These are phyloP conservation scores for Cytospora piceicola DNA, from an alignment of 2,329 filamentous ascomycete species.

Conservation along the genomic window DNA sequence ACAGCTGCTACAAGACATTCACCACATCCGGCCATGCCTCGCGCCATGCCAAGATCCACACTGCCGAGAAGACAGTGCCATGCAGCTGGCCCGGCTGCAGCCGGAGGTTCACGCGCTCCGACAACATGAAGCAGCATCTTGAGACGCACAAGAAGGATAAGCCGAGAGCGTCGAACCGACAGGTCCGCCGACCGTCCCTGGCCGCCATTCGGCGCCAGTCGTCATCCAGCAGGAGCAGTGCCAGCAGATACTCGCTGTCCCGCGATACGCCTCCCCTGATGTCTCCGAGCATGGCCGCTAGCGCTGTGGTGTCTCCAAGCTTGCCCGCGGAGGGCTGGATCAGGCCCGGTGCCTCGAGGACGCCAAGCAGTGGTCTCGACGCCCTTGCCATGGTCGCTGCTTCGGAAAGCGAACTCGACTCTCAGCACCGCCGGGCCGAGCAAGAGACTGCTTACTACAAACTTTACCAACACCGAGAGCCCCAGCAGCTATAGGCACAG, in stretches of 20 bases:
- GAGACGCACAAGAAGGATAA: constrained; percentile 74
- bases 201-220: constrained; percentile 33
- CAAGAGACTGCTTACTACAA: constrained; percentile 41
- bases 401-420: constrained; percentile 15
- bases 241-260: constrained; percentile 30
- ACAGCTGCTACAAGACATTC: constrained; percentile 77
- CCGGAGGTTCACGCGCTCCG: constrained; percentile 79
- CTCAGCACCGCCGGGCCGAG: constrained; percentile 44
- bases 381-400: constrained; percentile 59
- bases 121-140: constrained; percentile 88
- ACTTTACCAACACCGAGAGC: constrained; percentile 26
- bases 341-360: constrained; percentile 47
- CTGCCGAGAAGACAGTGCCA: constrained; percentile 75
- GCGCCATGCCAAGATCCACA: constrained; percentile 83
- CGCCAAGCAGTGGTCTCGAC: constrained; percentile 58
- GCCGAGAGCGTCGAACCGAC: constrained; percentile 46
- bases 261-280: constrained; percentile 41
- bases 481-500: neutral
- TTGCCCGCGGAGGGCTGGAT: constrained; percentile 50
- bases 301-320: constrained; percentile 53
- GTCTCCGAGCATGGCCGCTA: constrained; percentile 41
- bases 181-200: constrained; percentile 34
- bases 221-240: constrained; percentile 36
- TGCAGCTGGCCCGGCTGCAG: constrained; percentile 62
- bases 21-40: constrained; percentile 86